These are phyloP conservation scores for Pilaira anomala DNA, from an alignment of 192 early-diverging fungal genomes.

Conservation along the genomic window DNA sequence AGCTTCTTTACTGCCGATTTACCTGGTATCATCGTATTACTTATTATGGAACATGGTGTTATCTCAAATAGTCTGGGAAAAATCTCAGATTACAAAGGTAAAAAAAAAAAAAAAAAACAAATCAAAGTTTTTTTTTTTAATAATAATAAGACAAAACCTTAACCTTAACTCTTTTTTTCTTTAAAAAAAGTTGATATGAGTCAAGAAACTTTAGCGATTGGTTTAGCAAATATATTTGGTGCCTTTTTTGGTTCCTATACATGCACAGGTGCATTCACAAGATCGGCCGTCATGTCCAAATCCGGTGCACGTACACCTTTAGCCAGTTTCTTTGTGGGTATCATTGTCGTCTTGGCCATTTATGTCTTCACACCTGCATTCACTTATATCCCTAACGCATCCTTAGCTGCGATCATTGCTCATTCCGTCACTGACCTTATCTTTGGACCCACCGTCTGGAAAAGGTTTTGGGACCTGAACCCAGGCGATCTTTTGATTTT, in stretches of 20 bases:
- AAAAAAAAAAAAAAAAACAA: too few relatives aligned
- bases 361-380: constrained; percentile 80
- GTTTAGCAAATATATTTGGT: constrained; percentile 80
- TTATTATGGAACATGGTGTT: constrained; percentile 89
- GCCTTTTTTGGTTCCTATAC: constrained; percentile 88
- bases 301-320: constrained; percentile 83
- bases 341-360: constrained; percentile 78
- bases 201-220: constrained; percentile 90
- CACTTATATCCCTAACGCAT: constrained; percentile 81
- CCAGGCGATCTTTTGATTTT: constrained; percentile 57
- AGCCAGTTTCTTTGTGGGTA: constrained; percentile 73
- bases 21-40: constrained; percentile 65
- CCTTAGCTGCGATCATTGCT: constrained; percentile 82
- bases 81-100: constrained; percentile 77
- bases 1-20: constrained; percentile 49
- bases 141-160: background rate
- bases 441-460: constrained; percentile 53
- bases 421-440: constrained; percentile 83
- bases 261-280: constrained; percentile 90
- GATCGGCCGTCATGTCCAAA: constrained; percentile 87
- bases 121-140: background rate
- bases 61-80: constrained; percentile 87
- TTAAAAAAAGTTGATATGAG: constrained; percentile 50
- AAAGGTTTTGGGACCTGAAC: constrained; percentile 63
- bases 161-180: background rate